Percentiles rank a stretch among this genome's conserved stretches.
These are phyloP conservation scores for Paramecium bursaria DNA, from an alignment of 73 alveolate species.

Conservation along the genomic window DNA sequence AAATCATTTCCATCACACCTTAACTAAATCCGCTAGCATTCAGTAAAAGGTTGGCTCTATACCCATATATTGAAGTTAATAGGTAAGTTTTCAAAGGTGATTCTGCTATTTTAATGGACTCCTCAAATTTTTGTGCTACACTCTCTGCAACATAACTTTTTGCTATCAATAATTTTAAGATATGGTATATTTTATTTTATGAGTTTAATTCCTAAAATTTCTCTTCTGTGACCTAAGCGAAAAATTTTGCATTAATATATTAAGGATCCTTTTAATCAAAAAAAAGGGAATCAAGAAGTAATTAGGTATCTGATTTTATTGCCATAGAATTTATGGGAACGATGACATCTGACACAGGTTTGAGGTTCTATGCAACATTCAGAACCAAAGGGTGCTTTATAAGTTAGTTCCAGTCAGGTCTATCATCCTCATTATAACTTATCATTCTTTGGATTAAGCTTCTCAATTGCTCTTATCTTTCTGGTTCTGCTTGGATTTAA, in stretches of 20 bases:
- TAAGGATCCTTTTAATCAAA: neutral
- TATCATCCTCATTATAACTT: neutral
- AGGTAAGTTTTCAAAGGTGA: neutral
- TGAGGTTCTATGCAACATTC: neutral
- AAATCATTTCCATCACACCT: neutral
- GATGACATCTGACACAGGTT: no score
- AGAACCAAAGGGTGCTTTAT: neutral
- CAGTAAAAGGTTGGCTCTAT: neutral
- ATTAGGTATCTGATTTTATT: neutral
- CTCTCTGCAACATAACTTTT: neutral
- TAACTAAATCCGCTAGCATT: slow-evolving; percentile 42
- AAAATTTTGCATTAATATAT: neutral
- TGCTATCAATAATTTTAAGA: slow-evolving; percentile 1
- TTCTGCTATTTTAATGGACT: neutral
- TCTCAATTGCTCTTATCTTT: neutral
- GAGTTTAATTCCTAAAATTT: no score
- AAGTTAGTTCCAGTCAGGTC: slow-evolving; percentile 48
- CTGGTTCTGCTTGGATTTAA: no score
- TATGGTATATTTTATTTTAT: slow-evolving; percentile 5
- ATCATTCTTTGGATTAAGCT: slow-evolving; percentile 20
- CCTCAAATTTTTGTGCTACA: neutral
- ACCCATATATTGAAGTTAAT: slow-evolving; percentile 21
- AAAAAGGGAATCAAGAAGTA: neutral
- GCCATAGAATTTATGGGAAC: neutral
- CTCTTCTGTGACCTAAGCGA: no score